Conservation (phyloP, 352 stramenopile genomes). For the Pythium brachiatum region DNA sequence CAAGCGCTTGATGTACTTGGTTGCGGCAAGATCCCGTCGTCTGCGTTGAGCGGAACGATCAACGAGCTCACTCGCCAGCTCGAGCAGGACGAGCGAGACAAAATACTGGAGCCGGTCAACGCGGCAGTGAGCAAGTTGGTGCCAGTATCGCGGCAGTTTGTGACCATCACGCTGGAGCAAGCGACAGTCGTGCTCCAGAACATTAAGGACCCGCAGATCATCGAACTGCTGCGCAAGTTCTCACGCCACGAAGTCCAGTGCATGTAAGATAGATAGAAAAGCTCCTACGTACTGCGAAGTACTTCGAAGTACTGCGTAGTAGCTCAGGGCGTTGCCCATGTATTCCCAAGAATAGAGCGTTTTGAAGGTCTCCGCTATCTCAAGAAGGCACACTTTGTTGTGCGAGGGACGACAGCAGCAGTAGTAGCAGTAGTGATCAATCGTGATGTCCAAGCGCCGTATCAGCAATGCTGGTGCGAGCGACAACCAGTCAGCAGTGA, state of each 20-base stretch:
- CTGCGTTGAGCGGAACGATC: constrained; percentile 33
- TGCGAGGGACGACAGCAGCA: too few species aligned
- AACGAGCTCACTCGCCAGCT: constrained; percentile 49
- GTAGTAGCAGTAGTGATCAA: too few species aligned
- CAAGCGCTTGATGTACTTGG: constrained; percentile 46
- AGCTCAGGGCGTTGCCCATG: too few species aligned
- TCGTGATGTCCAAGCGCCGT: constrained; percentile 18
- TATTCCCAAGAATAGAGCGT: not conserved
- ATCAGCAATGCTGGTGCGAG: constrained; percentile 3
- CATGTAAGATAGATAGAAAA: constrained; percentile 31
- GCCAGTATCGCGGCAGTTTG: constrained; percentile 20
- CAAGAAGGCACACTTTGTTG: too few species aligned
- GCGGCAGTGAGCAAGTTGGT: constrained; percentile 23
- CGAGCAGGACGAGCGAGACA: not conserved
- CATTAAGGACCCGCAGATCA: constrained; percentile 32
- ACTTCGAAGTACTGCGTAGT: too few species aligned
- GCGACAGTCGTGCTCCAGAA: constrained; percentile 37
- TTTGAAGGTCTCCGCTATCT: not conserved
- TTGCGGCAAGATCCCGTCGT: constrained; percentile 49
- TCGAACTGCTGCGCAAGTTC: constrained; percentile 52
- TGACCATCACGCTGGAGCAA: constrained; percentile 32
- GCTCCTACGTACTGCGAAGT: too few species aligned
- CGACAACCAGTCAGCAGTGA: constrained; percentile 8
- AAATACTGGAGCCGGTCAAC: not conserved
- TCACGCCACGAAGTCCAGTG: constrained; percentile 52